Conservation (phyloP, 257 asterid genomes). For the Capsicum pubescens region DNA sequence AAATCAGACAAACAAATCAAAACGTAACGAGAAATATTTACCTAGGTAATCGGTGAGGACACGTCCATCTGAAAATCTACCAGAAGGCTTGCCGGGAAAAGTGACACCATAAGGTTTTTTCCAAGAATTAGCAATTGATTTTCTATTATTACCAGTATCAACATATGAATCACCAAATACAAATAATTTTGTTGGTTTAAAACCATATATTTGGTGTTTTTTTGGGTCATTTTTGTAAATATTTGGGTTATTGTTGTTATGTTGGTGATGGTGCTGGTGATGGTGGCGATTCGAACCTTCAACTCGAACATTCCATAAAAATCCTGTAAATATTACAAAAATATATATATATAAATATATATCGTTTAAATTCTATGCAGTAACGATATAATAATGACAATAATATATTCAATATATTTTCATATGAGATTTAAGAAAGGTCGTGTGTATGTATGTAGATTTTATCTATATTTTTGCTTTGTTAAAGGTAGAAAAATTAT, state of each 20-base stretch:
- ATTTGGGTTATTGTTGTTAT: conserved; percentile 13
- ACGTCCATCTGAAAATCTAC: conserved; percentile 92
- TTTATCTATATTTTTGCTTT: too few relatives aligned
- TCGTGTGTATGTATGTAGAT: too few relatives aligned
- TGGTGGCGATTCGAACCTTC: conserved; percentile 12
- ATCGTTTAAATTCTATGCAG: too few relatives aligned
- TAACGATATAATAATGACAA: too few relatives aligned
- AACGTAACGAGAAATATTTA: conserved; percentile 16
- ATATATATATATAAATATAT: too few relatives aligned
- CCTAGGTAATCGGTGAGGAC: conserved; percentile 88
- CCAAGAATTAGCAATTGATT: conserved; percentile 69
- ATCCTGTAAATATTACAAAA: conserved; percentile 37
- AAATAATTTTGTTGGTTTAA: conserved; percentile 61
- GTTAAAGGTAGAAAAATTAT: too few relatives aligned
- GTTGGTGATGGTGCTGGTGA: conserved; percentile 28
- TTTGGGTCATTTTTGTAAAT: conserved; percentile 23
- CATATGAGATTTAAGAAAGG: too few relatives aligned
- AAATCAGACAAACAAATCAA: too few relatives aligned
- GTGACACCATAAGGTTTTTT: conserved; percentile 77
- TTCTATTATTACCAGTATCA: conserved; percentile 79
- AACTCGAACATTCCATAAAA: conserved; percentile 30
- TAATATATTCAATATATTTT: too few relatives aligned
- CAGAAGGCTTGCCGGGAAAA: conserved; percentile 95
- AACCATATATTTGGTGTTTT: conserved; percentile 24
- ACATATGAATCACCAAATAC: conserved; percentile 96